phyloP scores from a whole-genome alignment of 2,329 filamentous ascomycete species.

The Plenodomus lindquistii region DNA sequence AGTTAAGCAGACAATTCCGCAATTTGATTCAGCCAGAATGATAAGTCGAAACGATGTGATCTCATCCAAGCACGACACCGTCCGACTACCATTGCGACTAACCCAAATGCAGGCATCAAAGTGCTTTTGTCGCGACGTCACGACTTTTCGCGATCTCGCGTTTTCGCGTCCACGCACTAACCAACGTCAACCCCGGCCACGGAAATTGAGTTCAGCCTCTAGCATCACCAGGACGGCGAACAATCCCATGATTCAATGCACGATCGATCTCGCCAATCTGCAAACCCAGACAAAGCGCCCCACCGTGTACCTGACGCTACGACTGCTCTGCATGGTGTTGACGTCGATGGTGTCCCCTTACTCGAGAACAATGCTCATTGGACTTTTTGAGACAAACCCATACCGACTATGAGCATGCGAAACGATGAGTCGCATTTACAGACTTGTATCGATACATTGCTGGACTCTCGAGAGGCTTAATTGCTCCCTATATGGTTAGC shows the following conservation, averaged over 20 bases:
- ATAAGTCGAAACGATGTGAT: too few species aligned
- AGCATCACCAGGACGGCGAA: constrained; percentile 19
- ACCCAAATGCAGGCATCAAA: constrained; percentile 7
- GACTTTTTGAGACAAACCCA: too few species aligned
- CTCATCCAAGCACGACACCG: too few species aligned
- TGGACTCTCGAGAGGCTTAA: too few species aligned
- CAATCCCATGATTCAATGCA: constrained; percentile 14
- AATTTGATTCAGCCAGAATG: too few species aligned
- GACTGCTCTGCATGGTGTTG: constrained; percentile 24
- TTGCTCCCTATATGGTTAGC: background rate
- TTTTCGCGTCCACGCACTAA: constrained; percentile 18
- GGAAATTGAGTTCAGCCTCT: constrained; percentile 13
- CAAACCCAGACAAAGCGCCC: constrained; percentile 13
- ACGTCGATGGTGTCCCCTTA: constrained; percentile 17
- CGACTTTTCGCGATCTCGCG: constrained; percentile 18
- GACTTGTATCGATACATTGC: background rate
- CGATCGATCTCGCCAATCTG: constrained; percentile 31
- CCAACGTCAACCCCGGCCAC: constrained; percentile 20
- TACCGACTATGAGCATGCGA: too few species aligned
- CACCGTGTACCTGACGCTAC: constrained; percentile 28
- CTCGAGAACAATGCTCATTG: too few species aligned
- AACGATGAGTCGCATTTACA: background rate
- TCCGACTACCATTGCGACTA: too few species aligned
- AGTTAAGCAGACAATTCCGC: too few species aligned
- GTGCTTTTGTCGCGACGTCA: constrained; percentile 17